A percentile compares a stretch with the other conserved stretches of the same genome.
Conservation (phyloP, 495 filamentous ascomycete genomes). For the Xylaria sp. region DNA sequence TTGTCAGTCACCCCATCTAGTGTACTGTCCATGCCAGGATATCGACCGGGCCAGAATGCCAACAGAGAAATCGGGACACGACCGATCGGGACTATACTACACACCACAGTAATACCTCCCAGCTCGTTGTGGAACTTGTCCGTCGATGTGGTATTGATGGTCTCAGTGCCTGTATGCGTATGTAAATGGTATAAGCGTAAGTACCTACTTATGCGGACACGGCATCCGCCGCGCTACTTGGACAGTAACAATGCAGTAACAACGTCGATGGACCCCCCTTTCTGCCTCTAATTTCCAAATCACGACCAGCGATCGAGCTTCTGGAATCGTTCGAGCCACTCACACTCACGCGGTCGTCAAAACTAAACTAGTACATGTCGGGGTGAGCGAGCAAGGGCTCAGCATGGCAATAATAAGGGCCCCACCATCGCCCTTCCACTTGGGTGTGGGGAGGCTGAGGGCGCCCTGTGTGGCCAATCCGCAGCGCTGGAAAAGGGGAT, state of each 20-base stretch:
- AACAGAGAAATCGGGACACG: neutral
- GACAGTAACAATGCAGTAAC: neutral
- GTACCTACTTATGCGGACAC: neutral
- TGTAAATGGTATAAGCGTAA: too few species aligned
- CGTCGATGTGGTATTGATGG: neutral
- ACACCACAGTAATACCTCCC: neutral
- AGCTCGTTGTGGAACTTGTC: neutral
- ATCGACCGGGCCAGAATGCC: too few species aligned
- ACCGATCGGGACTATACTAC: neutral
- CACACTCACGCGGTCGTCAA: neutral
- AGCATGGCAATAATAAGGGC: slow-evolving; percentile 20
- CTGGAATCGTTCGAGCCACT: slow-evolving; percentile 18
- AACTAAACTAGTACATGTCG: slow-evolving; percentile 22
- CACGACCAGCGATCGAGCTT: slow-evolving; percentile 17
- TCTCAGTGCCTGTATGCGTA: neutral
- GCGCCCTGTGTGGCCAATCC: slow-evolving; percentile 1
- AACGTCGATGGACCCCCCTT: slow-evolving; percentile 13
- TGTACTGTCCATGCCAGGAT: too few species aligned
- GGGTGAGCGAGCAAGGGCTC: slow-evolving; percentile 18
- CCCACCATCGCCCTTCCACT: slow-evolving; percentile 9
- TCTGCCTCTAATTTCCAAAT: slow-evolving; percentile 15
- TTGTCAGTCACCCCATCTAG: neutral
- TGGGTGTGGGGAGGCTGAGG: slow-evolving; percentile 23
- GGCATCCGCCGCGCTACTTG: neutral
- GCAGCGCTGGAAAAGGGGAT: neutral